These are phyloP conservation scores for Mortierella claussenii DNA, from an alignment of 192 early-diverging fungal species.

Conservation along the genomic window DNA sequence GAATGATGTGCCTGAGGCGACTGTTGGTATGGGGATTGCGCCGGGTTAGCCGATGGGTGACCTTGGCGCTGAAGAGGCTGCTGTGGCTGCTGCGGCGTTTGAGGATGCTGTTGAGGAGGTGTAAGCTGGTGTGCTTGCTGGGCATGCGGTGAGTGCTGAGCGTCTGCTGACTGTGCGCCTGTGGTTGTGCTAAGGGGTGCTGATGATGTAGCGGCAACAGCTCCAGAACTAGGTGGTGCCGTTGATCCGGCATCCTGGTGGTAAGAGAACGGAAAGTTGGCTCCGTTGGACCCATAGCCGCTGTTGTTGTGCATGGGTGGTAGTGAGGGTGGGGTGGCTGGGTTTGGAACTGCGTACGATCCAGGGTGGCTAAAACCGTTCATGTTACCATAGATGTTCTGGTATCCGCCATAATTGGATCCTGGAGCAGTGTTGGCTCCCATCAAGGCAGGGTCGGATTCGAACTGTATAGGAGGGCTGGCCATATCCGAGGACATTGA, in stretches of 20 bases:
- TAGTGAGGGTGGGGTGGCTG: conserved; percentile 34
- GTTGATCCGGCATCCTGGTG: conserved; percentile 28
- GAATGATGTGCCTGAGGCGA: conserved; percentile 40
- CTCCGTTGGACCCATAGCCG: conserved; percentile 9
- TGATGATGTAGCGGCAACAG: background rate
- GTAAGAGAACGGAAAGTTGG: conserved; percentile 42
- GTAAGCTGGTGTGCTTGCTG: conserved; percentile 35
- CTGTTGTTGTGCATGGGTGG: conserved; percentile 32
- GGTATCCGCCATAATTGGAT: conserved; percentile 33
- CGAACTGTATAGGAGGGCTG: conserved; percentile 50
- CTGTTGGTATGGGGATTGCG: conserved; percentile 39
- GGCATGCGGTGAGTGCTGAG: conserved; percentile 40
- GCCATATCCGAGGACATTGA: conserved; percentile 51
- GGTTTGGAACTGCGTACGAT: conserved; percentile 25
- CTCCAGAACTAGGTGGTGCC: conserved; percentile 14
- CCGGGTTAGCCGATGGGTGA: conserved; percentile 15
- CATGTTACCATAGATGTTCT: conserved; percentile 36
- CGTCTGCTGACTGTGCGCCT: conserved; percentile 23
- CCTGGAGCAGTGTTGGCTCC: conserved; percentile 22
- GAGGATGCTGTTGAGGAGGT: conserved; percentile 44
- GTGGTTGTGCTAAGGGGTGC: conserved; percentile 33
- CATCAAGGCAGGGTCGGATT: conserved; percentile 41
- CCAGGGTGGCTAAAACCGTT: conserved; percentile 25
- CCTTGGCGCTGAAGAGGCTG: conserved; percentile 28
- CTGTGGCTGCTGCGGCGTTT: conserved; percentile 45